Evolutionary conservation across 1,284 basidiomycete genomes (phyloP), one percentile per base, ranked within the genome.

Genomic region (Apiotrichum sp.): DNA sequence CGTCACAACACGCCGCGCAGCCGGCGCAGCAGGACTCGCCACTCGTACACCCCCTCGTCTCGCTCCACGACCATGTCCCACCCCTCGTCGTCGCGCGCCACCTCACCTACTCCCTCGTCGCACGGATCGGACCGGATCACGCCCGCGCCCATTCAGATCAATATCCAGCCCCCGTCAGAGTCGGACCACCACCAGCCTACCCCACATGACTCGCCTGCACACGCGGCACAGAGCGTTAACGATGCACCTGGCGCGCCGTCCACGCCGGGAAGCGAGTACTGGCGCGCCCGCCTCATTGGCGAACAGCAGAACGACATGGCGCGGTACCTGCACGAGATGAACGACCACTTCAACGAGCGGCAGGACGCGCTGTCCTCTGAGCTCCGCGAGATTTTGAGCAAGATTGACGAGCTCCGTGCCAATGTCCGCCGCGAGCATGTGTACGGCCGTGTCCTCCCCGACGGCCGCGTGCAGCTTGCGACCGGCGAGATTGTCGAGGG

Each of bases 401-500:
- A 74, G 41, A 68, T 77, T 39, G 65, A 61, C 42, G 52, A 62
- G 14, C 65, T 77, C 7, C 66, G 72, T 16, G 55, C 66, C 50
- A 65, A 71, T 41, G 57, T 73, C 45, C 66, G 69, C 34, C 70
- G 70, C 22, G 68, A 69, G 50, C 71, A 66, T 9, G 65, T 73
- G 9, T 59, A 63, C 13, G 69, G 65, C 31, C 66, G 63, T 34
- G 70, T 73, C 7, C 58, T 72, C 14, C 64, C 71, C 8, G 71
- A 73, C 52, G 73, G 73, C 43, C 67, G 67, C 3, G 70, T 75
- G 3, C 62, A 69, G 42, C 61, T 75, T n/a, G 55, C 56, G n/a
- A 68, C 73, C 34, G 73, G 73, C 33, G 68, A 69, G 60, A 65
- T 75, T 16, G 66, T 75, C 13, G 71, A 75, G 55, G 72, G 70